These are phyloP conservation scores for Penicillium cosmopolitanum DNA, from an alignment of 495 filamentous ascomycete species.

Conservation along the genomic window DNA sequence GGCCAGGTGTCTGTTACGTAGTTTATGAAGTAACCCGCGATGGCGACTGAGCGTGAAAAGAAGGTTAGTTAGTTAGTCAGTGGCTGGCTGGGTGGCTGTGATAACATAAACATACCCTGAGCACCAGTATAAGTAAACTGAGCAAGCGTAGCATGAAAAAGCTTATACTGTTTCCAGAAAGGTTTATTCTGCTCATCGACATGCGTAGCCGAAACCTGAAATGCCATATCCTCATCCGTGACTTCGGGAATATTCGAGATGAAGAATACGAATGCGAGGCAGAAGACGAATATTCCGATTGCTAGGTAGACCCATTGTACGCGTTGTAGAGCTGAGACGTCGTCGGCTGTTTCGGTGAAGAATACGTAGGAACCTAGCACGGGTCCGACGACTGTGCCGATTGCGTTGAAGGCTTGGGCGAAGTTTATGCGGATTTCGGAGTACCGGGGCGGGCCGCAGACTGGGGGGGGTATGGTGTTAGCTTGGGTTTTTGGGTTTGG, in stretches of 20 bases:
- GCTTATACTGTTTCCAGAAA: conserved; percentile 53
- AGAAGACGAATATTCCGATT: conserved; percentile 71
- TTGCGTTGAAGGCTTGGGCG: conserved; percentile 69
- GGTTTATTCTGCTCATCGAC: conserved; percentile 47
- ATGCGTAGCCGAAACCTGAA: conserved; percentile 50
- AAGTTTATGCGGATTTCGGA: conserved; percentile 65
- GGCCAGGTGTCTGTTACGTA: conserved; percentile 49
- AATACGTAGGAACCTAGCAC: conserved; percentile 70
- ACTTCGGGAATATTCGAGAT: conserved; percentile 56
- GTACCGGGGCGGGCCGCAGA: conserved; percentile 55
- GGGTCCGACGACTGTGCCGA: conserved; percentile 67
- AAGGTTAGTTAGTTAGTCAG: neutral
- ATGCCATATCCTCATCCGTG: conserved; percentile 60
- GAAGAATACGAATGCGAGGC: conserved; percentile 55
- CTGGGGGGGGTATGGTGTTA: conserved; percentile 15
- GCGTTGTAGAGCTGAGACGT: conserved; percentile 49
- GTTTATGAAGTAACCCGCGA: conserved; percentile 70
- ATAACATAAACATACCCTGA: conserved; percentile 46
- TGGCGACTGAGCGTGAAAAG: conserved; percentile 49
- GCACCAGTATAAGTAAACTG: conserved; percentile 78
- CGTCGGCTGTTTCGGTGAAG: conserved; percentile 58
- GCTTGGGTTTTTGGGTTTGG: neutral
- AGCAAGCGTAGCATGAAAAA: conserved; percentile 65
- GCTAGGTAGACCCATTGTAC: conserved; percentile 81
- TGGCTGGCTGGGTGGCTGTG: no score